Evolutionary conservation across 176 grass and related monocot species (phyloP).

Genomic region (Phyllostachys edulis): DNA sequence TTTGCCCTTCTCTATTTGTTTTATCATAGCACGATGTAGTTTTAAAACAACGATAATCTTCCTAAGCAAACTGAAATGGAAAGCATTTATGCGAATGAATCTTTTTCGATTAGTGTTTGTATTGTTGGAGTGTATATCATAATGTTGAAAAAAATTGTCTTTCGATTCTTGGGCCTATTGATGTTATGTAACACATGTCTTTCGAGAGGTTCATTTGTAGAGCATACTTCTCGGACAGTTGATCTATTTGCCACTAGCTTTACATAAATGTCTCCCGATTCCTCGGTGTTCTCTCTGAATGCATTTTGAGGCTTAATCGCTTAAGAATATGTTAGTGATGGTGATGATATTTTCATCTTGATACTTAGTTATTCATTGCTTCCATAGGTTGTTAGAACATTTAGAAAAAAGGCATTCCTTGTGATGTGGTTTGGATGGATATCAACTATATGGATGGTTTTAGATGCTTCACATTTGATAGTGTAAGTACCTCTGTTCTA

Average conservation of each 20-base stretch:
- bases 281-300: neutral
- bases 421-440: slow-evolving; percentile 99
- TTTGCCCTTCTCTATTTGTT: neutral
- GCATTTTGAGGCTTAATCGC: neutral
- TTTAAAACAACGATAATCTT: neutral
- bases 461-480: slow-evolving; percentile 89
- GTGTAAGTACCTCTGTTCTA: slow-evolving; percentile 43
- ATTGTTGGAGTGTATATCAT: neutral
- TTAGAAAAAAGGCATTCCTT: slow-evolving; percentile 91
- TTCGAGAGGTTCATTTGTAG: neutral
- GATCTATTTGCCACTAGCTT: neutral
- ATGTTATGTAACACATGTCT: neutral
- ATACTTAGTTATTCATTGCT: slow-evolving; percentile 32
- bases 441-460: slow-evolving; percentile 99
- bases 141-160: neutral
- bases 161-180: neutral
- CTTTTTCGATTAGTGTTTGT: neutral
- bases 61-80: neutral
- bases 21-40: neutral
- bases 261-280: slow-evolving; percentile 10
- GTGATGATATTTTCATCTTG: slow-evolving; percentile 13
- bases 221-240: neutral
- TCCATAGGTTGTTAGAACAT: slow-evolving; percentile 72
- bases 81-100: neutral
- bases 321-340: slow-evolving; percentile 2